Conservation (phyloP, 177 flowering plant genomes). For the Vitis hybrid region DNA sequence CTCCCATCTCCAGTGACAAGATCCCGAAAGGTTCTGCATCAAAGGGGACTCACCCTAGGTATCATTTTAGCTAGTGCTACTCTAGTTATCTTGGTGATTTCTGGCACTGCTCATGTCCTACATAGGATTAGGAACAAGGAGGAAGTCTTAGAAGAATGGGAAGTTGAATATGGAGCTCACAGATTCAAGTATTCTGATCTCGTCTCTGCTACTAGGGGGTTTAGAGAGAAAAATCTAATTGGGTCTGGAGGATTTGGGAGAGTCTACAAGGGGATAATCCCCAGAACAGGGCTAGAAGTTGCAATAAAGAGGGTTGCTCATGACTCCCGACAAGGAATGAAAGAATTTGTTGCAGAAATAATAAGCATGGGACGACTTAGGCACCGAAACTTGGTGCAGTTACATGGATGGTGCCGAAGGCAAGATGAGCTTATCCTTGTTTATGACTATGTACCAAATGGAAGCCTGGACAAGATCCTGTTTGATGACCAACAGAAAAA, state of each 20-base stretch:
- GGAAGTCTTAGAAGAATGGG: slow-evolving; percentile 24
- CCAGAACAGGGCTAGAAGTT: neutral
- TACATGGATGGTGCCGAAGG: slow-evolving; percentile 8
- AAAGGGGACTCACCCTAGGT: neutral
- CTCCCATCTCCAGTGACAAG: neutral
- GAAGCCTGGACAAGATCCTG: slow-evolving; percentile 37
- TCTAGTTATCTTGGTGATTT: no score
- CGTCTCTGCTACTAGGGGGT: slow-evolving; percentile 13
- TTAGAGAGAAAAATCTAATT: slow-evolving; percentile 9
- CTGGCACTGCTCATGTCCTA: no score
- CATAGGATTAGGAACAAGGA: neutral
- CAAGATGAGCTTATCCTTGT: slow-evolving; percentile 8
- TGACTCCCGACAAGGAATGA: slow-evolving; percentile 12
- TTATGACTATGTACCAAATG: slow-evolving; percentile 16
- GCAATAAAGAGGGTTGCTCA: slow-evolving; percentile 13
- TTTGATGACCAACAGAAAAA: slow-evolving; percentile 14
- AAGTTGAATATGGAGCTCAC: slow-evolving; percentile 15
- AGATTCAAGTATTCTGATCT: slow-evolving; percentile 16
- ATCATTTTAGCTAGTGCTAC: no score
- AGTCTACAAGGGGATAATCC: slow-evolving; percentile 4
- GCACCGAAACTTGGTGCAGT: slow-evolving; percentile 12
- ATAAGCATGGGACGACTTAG: slow-evolving; percentile 3
- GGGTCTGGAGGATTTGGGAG: slow-evolving; percentile 21
- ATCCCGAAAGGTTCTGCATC: neutral
- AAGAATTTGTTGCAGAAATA: slow-evolving; percentile 16